Base-by-base conservation (phyloP, 208 protist species). In the Dictyostelium gargantuum region DNA sequence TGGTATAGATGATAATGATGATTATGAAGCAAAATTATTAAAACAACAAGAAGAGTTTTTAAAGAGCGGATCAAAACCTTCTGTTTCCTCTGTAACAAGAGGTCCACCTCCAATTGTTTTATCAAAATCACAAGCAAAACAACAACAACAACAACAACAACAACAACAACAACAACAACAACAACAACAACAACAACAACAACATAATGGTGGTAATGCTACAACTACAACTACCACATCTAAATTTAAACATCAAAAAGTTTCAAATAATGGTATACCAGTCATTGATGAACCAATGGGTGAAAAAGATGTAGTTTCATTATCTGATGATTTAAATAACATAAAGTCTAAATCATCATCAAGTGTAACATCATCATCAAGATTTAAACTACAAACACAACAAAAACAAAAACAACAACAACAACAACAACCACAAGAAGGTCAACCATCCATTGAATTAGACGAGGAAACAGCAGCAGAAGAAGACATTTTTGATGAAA, bases 31-130 rank as follows among this genome's bases (percentile, higher is more conserved):
- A 48, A 72, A 85, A 61, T 38, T 85, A 46, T 61, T 85, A 35
- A 44, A 89, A 89, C 82, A 89, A 77, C 82, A 89, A 77, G 32
- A 76, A 40, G 32, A 89, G 46, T 89, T 89, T 38, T 50, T 89
- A 68, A 56, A 77, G 6, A 77, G 82, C 68, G 82, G 82, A 29
- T 23, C n/a, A n/a, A 46, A 54, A n/a, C 38, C 82, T 8, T 89
- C 82, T 4, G 81, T 54, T 13, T 40, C 48, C 6, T 19, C 32
- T 4, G 29, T 66, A 4, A 44, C 46, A 21, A 42, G 13, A 32
- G 44, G 46, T 15, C 82, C 82, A 48, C 82, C 82, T 52, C 82
- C 82, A 50, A 29, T 74, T 29, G 32, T 81, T 32, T 10, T n/a
- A 19, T 81, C 40, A 48, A 63, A 29, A 58, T 29, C 32, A 35